Base-by-base conservation (phyloP, 2,329 filamentous ascomycete genomes). In the Hysterium pulicare region DNA sequence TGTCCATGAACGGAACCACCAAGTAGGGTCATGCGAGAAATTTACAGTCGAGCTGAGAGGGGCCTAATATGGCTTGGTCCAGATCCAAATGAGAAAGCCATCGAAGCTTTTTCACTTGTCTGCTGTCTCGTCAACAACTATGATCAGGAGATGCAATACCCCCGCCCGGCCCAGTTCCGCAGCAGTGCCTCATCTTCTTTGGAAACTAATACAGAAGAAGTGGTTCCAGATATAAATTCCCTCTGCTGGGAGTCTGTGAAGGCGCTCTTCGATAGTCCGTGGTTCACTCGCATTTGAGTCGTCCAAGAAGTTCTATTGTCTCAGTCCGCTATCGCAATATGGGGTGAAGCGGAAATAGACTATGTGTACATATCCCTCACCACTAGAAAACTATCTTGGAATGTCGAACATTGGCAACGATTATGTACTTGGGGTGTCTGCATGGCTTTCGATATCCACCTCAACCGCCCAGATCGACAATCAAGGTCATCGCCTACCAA, bases 51-150 rank as follows among this genome's bases (percentile, higher is more conserved):
- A 17, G 52, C 53, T 11, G 5, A 40, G 10, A 17, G 39, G 6
- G 48, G 53, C 2, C 33, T 53, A 15, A 40, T 53, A 11, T 55
- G 50, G 50, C 41, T 55, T 19, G 53, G 52, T 10, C 16, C 15
- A 15, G 35, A 37, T 23, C 11, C 13, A 7, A 22, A 21, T 22
- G 34, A 23, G 8, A 21, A 37, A 23, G 34, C 17, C 4, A 8
- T 22, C 17, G 11, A 37, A 13, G 34, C 34, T 22, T 37, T 37
- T 13, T 22, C 20, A 5, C 10, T 23, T 19, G 20, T 37, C 16
- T 37, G 34, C 20, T 20, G 19, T 16, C 22, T 37, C 24, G 34
- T 21, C 34, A 37, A 37, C 19, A 21, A 8, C 4, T 9, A 11
- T 22, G n/a, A 37, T 22, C 13, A 13, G 16, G 16, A 37, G 3